Evolutionary conservation across 768 basidiomycete species (phyloP), one percentile per base, ranked within the genome.

Genomic region (Xerocomellus intermedius): DNA sequence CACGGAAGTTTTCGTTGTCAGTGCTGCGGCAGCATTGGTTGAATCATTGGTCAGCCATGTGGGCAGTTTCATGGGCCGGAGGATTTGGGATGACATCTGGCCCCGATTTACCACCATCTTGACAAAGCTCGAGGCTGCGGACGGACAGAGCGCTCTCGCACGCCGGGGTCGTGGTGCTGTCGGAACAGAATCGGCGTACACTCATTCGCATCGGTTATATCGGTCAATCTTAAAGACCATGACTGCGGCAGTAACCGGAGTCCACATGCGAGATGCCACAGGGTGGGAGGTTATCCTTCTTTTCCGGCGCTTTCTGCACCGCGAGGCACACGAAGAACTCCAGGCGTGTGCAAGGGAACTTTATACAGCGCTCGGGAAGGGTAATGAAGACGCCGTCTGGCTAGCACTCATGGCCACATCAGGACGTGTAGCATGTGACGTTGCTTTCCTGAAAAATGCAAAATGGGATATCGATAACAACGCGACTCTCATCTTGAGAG

Each of bases 11-110:
- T 94, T 84, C 62, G 93, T 98, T 28, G 82, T 94, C 57, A 81
- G 82, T 50, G 87, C 89, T 22, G 86, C 92, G 1, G 85, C 88
- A 1, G 73, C 72, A 4, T 74, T 97, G 42, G 74, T 98, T n/a
- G 88, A 90, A 60, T 73, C 81, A 1, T 76, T 99, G 37, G 81
- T 84, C 0, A 73, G 65, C 36, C 77, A 90, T 60, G 82, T 85
- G 26, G 97, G 95, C 24, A 82, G 82, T 50, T 97, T 91, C 73
- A 95, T 98, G 90, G 81, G 80, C 46, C 77, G 83, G 33, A 78
- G 89, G 51, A 80, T 98, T 32, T 89, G 94, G 83, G 92, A 97
- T 60, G 91, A 98, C 58, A 81, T 94, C 19, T 98, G 96, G 95
- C 96, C 96, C 1, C 82, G 80, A 39, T 91, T 96, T 66, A 76